Evolutionary conservation across 2,329 filamentous ascomycete species (phyloP).

Genomic region (Sclerotinia nivalis): DNA sequence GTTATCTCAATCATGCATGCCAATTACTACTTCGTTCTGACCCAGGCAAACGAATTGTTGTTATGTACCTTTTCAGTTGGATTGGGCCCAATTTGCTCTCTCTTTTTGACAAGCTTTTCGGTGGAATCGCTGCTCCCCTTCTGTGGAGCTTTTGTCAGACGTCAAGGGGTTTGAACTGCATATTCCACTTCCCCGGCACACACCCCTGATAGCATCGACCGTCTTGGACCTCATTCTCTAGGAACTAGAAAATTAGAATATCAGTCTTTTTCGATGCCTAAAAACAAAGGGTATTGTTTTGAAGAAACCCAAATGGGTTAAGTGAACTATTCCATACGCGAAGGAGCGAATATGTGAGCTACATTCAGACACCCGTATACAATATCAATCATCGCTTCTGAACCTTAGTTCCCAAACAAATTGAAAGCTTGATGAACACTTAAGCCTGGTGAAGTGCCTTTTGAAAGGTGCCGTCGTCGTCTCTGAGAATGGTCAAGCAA

Average conservation of each 20-base stretch:
- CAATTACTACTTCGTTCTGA: not conserved
- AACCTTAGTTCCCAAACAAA: not conserved
- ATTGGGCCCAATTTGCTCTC: not conserved
- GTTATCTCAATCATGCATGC: not conserved
- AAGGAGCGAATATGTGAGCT: not conserved
- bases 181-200: not conserved
- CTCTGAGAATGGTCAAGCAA: constrained; percentile 38
- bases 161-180: not conserved
- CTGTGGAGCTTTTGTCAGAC: not conserved
- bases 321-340: not conserved
- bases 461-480: not conserved
- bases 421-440: not conserved
- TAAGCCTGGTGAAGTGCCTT: not conserved
- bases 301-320: not conserved
- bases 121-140: not conserved
- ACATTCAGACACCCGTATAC: not conserved
- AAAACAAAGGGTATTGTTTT: not conserved
- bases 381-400: not conserved
- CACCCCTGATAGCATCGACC: not conserved
- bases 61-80: not conserved
- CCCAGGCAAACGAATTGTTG: not conserved
- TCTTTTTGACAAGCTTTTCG: not conserved
- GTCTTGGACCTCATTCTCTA: not conserved
- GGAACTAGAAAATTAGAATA: not conserved
- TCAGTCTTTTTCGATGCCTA: not conserved